Evolutionary conservation across 169 alveolate species (phyloP).

Genomic region (Eimeria zaria): DNA sequence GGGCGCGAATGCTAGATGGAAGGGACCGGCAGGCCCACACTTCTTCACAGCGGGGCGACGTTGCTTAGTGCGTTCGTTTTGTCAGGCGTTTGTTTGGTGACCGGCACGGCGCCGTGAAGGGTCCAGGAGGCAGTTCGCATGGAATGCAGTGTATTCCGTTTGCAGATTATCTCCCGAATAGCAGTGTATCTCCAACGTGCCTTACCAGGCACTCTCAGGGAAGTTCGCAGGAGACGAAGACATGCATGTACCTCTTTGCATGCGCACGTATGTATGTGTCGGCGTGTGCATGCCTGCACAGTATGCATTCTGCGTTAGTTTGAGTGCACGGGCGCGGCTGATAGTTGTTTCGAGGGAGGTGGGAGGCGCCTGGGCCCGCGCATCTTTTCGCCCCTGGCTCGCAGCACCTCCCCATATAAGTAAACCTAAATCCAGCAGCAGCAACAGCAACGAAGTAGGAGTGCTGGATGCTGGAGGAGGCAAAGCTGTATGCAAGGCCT

Average conservation of each 20-base stretch:
- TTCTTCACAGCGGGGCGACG: not conserved
- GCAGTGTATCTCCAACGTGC: not conserved
- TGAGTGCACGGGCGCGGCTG: not conserved
- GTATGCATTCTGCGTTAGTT: not conserved
- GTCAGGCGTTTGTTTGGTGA: conserved; percentile 42
- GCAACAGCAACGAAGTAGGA: not conserved
- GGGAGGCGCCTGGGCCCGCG: not conserved
- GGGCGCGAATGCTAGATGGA: not conserved
- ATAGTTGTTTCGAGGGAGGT: not conserved
- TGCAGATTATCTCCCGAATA: not conserved
- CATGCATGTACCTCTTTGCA: not conserved
- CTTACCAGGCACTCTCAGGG: not conserved
- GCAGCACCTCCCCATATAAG: not conserved
- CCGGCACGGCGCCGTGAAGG: conserved; percentile 47
- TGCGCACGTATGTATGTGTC: not conserved
- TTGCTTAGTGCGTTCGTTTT: not conserved
- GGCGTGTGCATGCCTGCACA: not conserved
- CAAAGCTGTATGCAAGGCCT: not conserved
- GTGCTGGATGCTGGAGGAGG: not conserved
- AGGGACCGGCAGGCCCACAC: not conserved
- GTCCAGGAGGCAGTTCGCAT: not conserved
- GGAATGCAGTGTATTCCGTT: not conserved
- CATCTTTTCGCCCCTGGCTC: not conserved
- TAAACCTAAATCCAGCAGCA: not conserved
- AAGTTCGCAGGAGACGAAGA: not conserved